Evolutionary conservation across 768 basidiomycete genomes (phyloP).

Genomic region (Phallus indusiatus): DNA sequence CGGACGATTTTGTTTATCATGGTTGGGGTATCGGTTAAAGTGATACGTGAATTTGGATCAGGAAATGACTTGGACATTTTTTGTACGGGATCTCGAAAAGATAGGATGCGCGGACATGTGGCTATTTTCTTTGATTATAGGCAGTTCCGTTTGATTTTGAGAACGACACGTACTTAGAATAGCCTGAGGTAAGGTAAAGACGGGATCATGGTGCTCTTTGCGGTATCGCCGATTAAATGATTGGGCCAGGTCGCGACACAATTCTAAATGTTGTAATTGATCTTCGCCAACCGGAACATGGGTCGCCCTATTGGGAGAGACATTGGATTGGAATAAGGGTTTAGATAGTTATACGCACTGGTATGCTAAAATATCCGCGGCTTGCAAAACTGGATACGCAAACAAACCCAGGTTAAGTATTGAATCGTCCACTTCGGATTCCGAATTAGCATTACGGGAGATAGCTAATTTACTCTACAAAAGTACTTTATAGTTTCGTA

Average conservation of each 20-base stretch:
- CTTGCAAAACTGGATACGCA: slow-evolving; percentile 89
- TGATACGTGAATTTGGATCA: slow-evolving; percentile 69
- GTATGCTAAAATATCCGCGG: slow-evolving; percentile 85
- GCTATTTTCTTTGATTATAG: slow-evolving; percentile 34
- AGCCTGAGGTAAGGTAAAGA: slow-evolving; percentile 67
- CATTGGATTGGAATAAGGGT: neutral
- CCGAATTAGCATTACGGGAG: slow-evolving; percentile 61
- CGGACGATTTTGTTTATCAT: slow-evolving; percentile 66
- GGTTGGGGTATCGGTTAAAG: slow-evolving; percentile 63
- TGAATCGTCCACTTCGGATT: slow-evolving; percentile 74
- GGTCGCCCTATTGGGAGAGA: slow-evolving; percentile 48
- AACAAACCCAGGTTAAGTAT: slow-evolving; percentile 78
- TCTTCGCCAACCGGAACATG: slow-evolving; percentile 97
- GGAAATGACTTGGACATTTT: slow-evolving; percentile 97
- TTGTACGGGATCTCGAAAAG: slow-evolving; percentile 70
- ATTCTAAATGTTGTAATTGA: slow-evolving; percentile 89
- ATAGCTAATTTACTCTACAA: slow-evolving; percentile 64
- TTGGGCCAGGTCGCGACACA: slow-evolving; percentile 75
- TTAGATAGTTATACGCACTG: slow-evolving; percentile 35
- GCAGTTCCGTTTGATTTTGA: neutral
- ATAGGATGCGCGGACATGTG: slow-evolving; percentile 71
- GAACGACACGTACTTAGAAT: slow-evolving; percentile 53
- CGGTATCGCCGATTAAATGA: slow-evolving; percentile 67
- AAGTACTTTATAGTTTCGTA: neutral
- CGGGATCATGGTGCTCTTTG: slow-evolving; percentile 20